phyloP scores from a whole-genome alignment of 805 yeast species.

The Spathaspora gorwiae region DNA sequence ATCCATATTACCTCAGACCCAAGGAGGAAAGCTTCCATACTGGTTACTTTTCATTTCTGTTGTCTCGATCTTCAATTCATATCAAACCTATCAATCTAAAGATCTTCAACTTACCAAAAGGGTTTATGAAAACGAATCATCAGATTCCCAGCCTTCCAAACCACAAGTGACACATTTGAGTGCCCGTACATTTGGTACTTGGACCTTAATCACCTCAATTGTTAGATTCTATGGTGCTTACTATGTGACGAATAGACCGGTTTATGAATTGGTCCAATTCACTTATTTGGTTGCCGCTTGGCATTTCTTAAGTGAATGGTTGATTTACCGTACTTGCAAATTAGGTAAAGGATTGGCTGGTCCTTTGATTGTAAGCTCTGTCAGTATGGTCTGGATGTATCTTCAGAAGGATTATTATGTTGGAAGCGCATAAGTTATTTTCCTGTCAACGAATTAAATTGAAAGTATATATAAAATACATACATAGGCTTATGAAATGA shows the following conservation, averaged over 20 bases:
- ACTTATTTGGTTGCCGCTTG: slow-evolving; percentile 77
- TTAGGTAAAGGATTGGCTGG: slow-evolving; percentile 87
- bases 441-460: too few relatives aligned
- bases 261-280: slow-evolving; percentile 74
- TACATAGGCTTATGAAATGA: too few relatives aligned
- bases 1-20: slow-evolving; percentile 13
- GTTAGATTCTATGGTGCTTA: slow-evolving; percentile 87
- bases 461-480: too few relatives aligned
- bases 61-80: slow-evolving; percentile 88
- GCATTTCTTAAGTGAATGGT: slow-evolving; percentile 84
- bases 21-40: slow-evolving; percentile 30
- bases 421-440: background rate
- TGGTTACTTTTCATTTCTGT: slow-evolving; percentile 57
- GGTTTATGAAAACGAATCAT: slow-evolving; percentile 60
- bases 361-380: slow-evolving; percentile 74
- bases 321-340: slow-evolving; percentile 71
- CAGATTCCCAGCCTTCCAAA: slow-evolving; percentile 16
- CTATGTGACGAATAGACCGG: slow-evolving; percentile 59
- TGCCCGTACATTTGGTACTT: slow-evolving; percentile 97
- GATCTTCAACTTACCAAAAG: slow-evolving; percentile 71
- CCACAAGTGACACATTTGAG: slow-evolving; percentile 50
- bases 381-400: slow-evolving; percentile 76
- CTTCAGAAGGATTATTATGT: slow-evolving; percentile 61
- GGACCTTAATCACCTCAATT: slow-evolving; percentile 86
- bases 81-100: slow-evolving; percentile 70